Base-by-base conservation (phyloP, 2,329 filamentous ascomycete species). In the Nemania diffusa region DNA sequence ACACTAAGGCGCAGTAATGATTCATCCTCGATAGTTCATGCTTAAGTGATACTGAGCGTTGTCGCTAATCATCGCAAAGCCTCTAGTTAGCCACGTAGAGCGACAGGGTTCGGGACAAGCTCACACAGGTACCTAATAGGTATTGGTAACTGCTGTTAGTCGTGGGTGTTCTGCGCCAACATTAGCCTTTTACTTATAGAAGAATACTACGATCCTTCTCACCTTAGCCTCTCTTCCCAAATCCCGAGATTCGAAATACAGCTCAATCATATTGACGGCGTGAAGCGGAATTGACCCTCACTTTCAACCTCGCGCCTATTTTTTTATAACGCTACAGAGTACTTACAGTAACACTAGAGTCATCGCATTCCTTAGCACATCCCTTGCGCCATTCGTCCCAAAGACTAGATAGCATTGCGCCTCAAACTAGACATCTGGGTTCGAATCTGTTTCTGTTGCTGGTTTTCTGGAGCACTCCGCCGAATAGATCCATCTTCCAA, bases 161-260 rank as follows among this genome's bases (percentile, higher is more conserved):
- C 17, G 40, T n/a, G 13, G 11, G 27, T 48, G 5, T 24, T 40
- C 44, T 55, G 55, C 60, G 59, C 40, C 60, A 37, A 48, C 60
- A 50, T 63, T 64, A 59, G 55, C 65, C 60, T 67, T 64, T 55
- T 56, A n/a, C n/a, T n/a, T n/a, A n/a, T n/a, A n/a, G n/a, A n/a
- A 67, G 59, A 48, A 64, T 56, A 17, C 59, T 63, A 17, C 34
- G 15, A 63, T 67, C 48, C 27, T 57, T 27, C 51, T 42, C 51
- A 42, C 29, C 29, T 57, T 32, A 48, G 64, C 60, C 55, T 67
- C 48, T 57, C 5, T 15, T 29, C 20, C 20, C 5, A 20, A 11
- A 22, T 46, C n/a, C 5, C 20, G 20, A 46, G 20, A 22, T 11
- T 20, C 42, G n/a, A 11, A 11, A 5, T 44, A 11, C 17, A 22